Evolutionary conservation across 208 protist genomes (phyloP).

Genomic region (Leishmania mexicana): DNA sequence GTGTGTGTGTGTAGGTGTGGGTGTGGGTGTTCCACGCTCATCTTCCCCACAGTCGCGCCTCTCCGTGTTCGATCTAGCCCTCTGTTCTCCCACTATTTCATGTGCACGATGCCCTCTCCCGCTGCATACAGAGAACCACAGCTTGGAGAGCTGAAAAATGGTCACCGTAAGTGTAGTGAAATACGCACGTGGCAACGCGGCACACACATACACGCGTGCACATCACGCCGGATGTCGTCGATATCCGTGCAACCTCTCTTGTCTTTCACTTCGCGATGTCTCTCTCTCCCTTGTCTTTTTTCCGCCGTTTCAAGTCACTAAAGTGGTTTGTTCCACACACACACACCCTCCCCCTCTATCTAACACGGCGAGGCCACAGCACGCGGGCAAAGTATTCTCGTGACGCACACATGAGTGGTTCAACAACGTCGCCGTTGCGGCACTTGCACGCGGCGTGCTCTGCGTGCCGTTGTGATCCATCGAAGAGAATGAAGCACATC

Average conservation of each 20-base stretch:
- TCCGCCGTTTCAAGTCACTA: constrained; percentile 6
- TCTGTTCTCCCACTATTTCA: not conserved
- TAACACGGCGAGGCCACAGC: not conserved
- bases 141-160: not conserved
- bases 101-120: not conserved
- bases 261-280: not conserved
- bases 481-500: not conserved
- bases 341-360: too few relatives aligned
- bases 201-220: not conserved
- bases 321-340: not conserved
- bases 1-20: not conserved
- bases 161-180: not conserved
- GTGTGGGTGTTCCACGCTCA: not conserved
- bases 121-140: not conserved
- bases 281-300: constrained; percentile 9
- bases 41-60: not conserved
- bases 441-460: not conserved
- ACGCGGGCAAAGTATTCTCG: not conserved
- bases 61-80: not conserved
- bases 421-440: not conserved
- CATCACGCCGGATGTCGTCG: not conserved
- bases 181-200: not conserved
- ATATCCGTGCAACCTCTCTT: not conserved
- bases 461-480: not conserved
- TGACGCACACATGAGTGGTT: not conserved